Evolutionary conservation across 169 alveolate species (phyloP), one percentile per base, ranked within the genome.

Genomic region (Plasmodium malariae): DNA sequence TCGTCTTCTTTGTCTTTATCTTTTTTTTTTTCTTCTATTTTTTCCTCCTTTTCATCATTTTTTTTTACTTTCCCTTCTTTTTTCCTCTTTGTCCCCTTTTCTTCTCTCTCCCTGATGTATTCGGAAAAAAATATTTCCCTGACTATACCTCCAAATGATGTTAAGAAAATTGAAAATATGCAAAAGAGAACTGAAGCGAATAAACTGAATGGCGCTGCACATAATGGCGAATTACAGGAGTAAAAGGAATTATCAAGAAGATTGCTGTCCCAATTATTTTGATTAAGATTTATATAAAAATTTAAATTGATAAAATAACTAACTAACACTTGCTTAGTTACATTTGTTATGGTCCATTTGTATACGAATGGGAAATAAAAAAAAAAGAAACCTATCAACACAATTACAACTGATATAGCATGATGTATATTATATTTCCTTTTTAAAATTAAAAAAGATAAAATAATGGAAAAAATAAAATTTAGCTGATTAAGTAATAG

Each of bases 111-210:
- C 14, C 54, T 67, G 6, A 51, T 49, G 67, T 83, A 83, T 28
- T 68, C 91, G n/a, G 28, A 51, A 70, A 83, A 83, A 36, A 83
- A 83, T 36, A 83, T 65, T 83, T 83, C 91, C 24, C 91, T 65
- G 12, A 83, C 19, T 19, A 83, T 43, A 9, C 91, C 91, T n/a
- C 91, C 83, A 17, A 51, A 83, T 0, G 91, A 65, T 34, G 91
- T 83, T 67, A 83, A 59, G 12, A 83, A 28, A 54, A 83, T 83
- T 45, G 91, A 83, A n/a, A 67, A 3, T 24, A 83, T 28, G 17
- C 91, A 83, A 83, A 67, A 57, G 48, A 83, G 1, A 40, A 83
- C 40, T n/a, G 89, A 78, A 19, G 54, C 24, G 37, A 62, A 19
- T 49, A 78, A 62, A 11, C 89, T 68, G 14, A 78, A 78, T 21